A percentile compares a stretch with the other conserved stretches of the same genome.
These are phyloP conservation scores for Penicillium sp. DNA, from an alignment of 2,329 filamentous ascomycete genomes.

Conservation along the genomic window DNA sequence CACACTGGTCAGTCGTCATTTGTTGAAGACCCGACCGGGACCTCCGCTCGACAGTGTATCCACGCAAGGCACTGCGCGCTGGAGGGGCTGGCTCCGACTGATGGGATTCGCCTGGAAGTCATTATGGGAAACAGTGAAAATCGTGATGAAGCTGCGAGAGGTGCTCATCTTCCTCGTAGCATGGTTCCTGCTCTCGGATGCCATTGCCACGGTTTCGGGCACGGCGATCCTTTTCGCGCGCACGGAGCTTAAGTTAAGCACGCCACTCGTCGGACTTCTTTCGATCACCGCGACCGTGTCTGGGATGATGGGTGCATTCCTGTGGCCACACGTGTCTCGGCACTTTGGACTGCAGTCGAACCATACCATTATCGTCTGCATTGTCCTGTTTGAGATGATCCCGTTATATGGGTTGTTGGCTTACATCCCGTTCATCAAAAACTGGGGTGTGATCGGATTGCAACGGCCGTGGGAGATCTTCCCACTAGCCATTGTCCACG, in stretches of 20 bases:
- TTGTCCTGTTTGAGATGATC: conserved; percentile 84
- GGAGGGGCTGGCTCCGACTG: conserved; percentile 64
- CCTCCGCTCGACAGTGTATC: conserved; percentile 57
- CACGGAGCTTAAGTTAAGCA: conserved; percentile 80
- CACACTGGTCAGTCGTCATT: conserved; percentile 78
- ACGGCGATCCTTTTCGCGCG: conserved; percentile 93
- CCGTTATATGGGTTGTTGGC: conserved; percentile 84
- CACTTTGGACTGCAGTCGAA: conserved; percentile 68
- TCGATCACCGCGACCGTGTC: conserved; percentile 82
- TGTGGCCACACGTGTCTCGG: conserved; percentile 76
- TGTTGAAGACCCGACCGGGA: conserved; percentile 79
- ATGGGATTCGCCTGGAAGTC: conserved; percentile 80
- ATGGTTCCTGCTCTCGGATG: conserved; percentile 90
- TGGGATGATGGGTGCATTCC: conserved; percentile 80
- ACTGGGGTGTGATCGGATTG: conserved; percentile 74
- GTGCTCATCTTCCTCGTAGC: conserved; percentile 79
- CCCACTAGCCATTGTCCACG: conserved; percentile 80
- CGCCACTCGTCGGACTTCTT: conserved; percentile 79
- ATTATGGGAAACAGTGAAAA: conserved; percentile 71
- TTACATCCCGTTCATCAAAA: conserved; percentile 74
- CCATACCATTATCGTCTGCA: conserved; percentile 86
- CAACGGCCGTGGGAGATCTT: conserved; percentile 95
- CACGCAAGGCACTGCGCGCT: conserved; percentile 18
- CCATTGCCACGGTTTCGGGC: conserved; percentile 85
- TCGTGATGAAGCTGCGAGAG: conserved; percentile 71